Percentiles rank a stretch among this genome's conserved stretches.
phyloP scores from a whole-genome alignment of 1,139 yeast species.

The Taphrina flavorubra region DNA sequence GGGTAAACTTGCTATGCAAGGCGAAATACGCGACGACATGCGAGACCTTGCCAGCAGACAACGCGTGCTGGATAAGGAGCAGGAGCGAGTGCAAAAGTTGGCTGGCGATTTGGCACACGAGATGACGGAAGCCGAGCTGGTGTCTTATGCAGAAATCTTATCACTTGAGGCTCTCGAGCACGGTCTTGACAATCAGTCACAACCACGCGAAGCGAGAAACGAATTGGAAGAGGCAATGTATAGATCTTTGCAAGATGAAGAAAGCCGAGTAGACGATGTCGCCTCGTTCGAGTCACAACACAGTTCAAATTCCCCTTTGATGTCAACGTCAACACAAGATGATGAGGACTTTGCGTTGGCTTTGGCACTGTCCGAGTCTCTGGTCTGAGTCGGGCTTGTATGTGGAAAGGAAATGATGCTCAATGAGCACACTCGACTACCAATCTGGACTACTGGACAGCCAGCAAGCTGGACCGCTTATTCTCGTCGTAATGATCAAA shows the following conservation, averaged over 20 bases:
- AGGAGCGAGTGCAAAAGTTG: slow-evolving; percentile 1
- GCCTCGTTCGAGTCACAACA: neutral
- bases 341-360: slow-evolving; percentile 18
- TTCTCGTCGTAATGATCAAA: no score
- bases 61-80: neutral
- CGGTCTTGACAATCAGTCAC: neutral
- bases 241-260: slow-evolving; percentile 8
- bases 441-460: no score
- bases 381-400: neutral
- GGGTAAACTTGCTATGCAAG: slow-evolving; percentile 12
- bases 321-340: neutral
- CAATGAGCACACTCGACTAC: no score
- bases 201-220: neutral
- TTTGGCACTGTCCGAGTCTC: slow-evolving; percentile 14
- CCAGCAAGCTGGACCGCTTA: no score
- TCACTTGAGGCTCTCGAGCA: slow-evolving; percentile 15
- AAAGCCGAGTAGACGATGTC: neutral
- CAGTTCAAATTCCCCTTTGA: neutral
- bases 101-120: slow-evolving; percentile 24
- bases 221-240: slow-evolving; percentile 15
- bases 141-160: slow-evolving; percentile 19
- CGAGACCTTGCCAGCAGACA: slow-evolving; percentile 4
- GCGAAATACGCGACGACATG: slow-evolving; percentile 21
- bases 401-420: no score
- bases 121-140: slow-evolving; percentile 23